Evolutionary conservation across 2,329 filamentous ascomycete genomes (phyloP).

Genomic region (Diaporthe longicolla): DNA sequence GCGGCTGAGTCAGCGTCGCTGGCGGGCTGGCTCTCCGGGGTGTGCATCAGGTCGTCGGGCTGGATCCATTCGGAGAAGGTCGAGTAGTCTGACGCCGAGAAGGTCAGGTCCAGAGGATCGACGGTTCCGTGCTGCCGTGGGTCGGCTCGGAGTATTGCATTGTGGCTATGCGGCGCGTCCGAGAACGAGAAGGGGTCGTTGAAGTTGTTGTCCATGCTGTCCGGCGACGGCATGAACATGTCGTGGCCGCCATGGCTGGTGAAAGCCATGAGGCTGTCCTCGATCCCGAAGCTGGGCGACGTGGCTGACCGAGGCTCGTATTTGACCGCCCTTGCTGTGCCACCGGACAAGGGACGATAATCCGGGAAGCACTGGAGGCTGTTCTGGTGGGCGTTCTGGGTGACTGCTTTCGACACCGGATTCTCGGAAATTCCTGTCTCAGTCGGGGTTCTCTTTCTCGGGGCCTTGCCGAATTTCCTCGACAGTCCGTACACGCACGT

Average conservation of each 20-base stretch:
- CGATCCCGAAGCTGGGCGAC: slow-evolving; percentile 37
- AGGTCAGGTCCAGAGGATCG: slow-evolving; percentile 40
- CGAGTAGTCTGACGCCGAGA: slow-evolving; percentile 40
- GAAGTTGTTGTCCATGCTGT: slow-evolving; percentile 34
- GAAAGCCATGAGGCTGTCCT: slow-evolving; percentile 41
- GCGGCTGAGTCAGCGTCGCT: slow-evolving; percentile 36
- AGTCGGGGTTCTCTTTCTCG: slow-evolving; percentile 39
- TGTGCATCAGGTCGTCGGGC: slow-evolving; percentile 41
- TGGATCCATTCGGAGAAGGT: slow-evolving; percentile 42
- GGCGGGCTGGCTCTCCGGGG: slow-evolving; percentile 30
- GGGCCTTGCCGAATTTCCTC: slow-evolving; percentile 42
- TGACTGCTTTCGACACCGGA: slow-evolving; percentile 31
- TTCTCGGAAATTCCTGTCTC: slow-evolving; percentile 33
- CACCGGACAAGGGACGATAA: slow-evolving; percentile 36
- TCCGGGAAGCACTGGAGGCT: slow-evolving; percentile 39
- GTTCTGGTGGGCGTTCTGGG: slow-evolving; percentile 36
- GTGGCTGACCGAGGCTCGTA: slow-evolving; percentile 37
- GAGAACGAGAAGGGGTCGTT: slow-evolving; percentile 40
- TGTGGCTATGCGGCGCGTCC: slow-evolving; percentile 35
- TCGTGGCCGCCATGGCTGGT: slow-evolving; percentile 36
- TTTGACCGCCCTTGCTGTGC: slow-evolving; percentile 37
- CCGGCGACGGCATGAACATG: slow-evolving; percentile 40
- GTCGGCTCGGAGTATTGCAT: slow-evolving; percentile 28
- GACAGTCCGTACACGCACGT: slow-evolving; percentile 42
- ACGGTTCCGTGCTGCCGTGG: slow-evolving; percentile 35